phyloP scores from a whole-genome alignment of 2,329 filamentous ascomycete genomes.

The Colletotrichum camelliae region DNA sequence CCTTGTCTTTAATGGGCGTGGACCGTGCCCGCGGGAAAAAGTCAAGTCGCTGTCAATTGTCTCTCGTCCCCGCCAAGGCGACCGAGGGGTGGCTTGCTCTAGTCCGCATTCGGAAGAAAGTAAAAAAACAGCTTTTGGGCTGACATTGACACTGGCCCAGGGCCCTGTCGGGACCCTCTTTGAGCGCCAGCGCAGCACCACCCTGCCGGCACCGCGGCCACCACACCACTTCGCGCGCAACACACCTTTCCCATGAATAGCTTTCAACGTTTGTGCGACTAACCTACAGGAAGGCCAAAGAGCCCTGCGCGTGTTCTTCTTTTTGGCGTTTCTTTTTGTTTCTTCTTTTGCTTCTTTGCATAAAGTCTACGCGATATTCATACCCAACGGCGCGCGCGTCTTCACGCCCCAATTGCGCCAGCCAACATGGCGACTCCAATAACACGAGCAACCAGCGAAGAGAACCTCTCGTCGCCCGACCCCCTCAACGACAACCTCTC shows the following conservation, averaged over 20 bases:
- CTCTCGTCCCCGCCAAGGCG: not conserved
- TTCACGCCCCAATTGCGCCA: conserved; percentile 3
- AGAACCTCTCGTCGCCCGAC: conserved; percentile 57
- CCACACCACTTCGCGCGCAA: conserved; percentile 9
- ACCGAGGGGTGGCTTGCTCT: not conserved
- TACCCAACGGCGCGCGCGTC: not conserved
- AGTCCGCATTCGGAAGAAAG: not conserved
- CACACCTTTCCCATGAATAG: conserved; percentile 13
- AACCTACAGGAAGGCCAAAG: not conserved
- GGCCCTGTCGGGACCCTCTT: not conserved
- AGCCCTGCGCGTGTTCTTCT: not conserved
- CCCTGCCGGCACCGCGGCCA: not conserved
- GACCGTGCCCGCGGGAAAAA: not conserved
- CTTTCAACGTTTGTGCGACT: conserved; percentile 5
- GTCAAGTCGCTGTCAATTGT: not conserved
- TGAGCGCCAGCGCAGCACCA: not conserved
- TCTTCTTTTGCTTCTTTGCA: not conserved
- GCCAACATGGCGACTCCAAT: conserved; percentile 37
- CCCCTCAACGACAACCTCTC: conserved; percentile 49
- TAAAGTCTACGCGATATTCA: not conserved
- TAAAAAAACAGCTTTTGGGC: conserved; percentile 18
- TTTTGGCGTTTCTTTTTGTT: not conserved
- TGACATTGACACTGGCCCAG: conserved; percentile 1
- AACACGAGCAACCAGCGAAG: conserved; percentile 32
- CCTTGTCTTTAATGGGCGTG: not conserved